These are phyloP conservation scores for Hemileia vastatrix DNA, from an alignment of 1,284 basidiomycete species.

Conservation along the genomic window DNA sequence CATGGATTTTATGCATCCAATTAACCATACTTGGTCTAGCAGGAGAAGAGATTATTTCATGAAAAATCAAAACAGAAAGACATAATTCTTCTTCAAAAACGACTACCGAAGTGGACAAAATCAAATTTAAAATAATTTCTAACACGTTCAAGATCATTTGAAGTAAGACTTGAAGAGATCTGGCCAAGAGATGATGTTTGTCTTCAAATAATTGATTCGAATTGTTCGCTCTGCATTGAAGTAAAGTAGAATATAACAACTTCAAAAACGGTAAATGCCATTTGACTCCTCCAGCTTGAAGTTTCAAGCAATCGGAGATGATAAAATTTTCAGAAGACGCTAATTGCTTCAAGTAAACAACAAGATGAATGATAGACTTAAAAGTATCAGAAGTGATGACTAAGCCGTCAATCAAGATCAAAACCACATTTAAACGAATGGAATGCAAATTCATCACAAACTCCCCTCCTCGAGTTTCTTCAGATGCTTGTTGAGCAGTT, in stretches of 20 bases:
- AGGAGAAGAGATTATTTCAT: conserved; percentile 13
- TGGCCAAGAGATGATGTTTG: conserved; percentile 6
- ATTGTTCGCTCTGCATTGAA: conserved; percentile 2
- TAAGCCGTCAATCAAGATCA: conserved; percentile 16
- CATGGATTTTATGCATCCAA: conserved; percentile 22
- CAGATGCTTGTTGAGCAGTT: conserved; percentile 4
- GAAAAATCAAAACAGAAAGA: conserved; percentile 18
- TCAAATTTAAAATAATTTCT: conserved; percentile 15
- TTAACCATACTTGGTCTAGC: conserved; percentile 17
- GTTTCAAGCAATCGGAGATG: conserved; percentile 15
- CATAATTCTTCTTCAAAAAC: conserved; percentile 19
- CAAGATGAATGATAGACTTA: conserved; percentile 12
- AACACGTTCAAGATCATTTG: no score
- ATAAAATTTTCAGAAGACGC: conserved; percentile 16
- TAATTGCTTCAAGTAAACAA: conserved; percentile 9
- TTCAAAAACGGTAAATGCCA: conserved; percentile 21
- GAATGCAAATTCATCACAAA: conserved; percentile 24
- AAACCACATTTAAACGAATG: conserved; percentile 11
- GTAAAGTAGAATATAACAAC: conserved; percentile 4
- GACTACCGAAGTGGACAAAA: conserved; percentile 3
- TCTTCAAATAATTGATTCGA: conserved; percentile 12
- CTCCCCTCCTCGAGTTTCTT: conserved; percentile 14
- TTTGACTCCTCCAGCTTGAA: conserved; percentile 5
- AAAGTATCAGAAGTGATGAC: conserved; percentile 14
- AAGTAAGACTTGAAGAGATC: conserved; percentile 18